phyloP scores from a whole-genome alignment of 768 basidiomycete genomes.

The Suillus weaverae region DNA sequence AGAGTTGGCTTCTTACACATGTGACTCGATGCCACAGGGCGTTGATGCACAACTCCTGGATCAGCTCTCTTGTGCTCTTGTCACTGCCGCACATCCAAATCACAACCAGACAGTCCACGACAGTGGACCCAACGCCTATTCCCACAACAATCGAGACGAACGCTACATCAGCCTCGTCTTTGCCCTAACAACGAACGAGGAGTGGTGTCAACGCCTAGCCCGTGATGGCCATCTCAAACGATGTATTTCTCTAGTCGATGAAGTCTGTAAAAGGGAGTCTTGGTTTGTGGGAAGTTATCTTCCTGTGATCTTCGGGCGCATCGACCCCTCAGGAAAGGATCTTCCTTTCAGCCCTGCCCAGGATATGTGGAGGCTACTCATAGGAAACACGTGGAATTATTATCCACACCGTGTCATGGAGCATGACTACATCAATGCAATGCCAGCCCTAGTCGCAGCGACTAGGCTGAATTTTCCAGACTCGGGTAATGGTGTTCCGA shows the following conservation, averaged over 20 bases:
- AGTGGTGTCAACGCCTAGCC: neutral
- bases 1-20: neutral
- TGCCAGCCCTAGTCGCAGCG: neutral
- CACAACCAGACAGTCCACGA: neutral
- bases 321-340: neutral
- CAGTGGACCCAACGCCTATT: neutral
- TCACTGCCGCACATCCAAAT: neutral
- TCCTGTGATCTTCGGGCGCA: neutral
- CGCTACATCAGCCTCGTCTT: neutral
- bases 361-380: neutral
- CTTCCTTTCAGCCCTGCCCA: neutral
- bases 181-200: neutral
- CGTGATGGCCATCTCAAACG: neutral
- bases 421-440: neutral
- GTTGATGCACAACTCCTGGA: neutral
- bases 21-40: neutral
- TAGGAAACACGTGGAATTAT: neutral
- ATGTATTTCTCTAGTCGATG: neutral
- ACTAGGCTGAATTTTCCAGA: neutral
- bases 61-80: neutral
- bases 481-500: neutral
- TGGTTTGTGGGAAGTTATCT: neutral
- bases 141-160: neutral
- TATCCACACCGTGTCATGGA: too few relatives aligned
- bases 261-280: neutral